phyloP scores from a whole-genome alignment of 805 yeast genomes.

The Lipomyces mesembrius region DNA sequence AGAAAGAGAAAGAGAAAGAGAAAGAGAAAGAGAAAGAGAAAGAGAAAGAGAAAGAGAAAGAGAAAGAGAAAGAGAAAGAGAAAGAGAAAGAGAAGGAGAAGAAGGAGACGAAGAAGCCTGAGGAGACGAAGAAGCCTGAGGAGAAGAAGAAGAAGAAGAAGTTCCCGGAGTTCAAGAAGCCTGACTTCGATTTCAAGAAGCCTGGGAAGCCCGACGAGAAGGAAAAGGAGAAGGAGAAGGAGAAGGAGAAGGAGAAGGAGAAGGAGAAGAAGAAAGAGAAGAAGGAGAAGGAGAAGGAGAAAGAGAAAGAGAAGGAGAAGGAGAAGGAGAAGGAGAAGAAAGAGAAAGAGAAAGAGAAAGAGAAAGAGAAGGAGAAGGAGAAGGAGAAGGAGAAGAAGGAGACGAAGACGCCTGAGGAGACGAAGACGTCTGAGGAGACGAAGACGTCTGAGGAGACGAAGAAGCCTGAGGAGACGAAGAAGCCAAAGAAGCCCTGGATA shows the following conservation, averaged over 20 bases:
- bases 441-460: neutral
- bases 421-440: no score
- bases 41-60: neutral
- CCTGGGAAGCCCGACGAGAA: neutral
- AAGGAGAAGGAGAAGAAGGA: neutral
- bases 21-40: slow-evolving; percentile 4
- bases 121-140: no score
- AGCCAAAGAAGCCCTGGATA: slow-evolving; percentile 10
- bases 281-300: neutral
- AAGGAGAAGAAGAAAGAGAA: neutral
- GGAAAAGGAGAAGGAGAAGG: neutral
- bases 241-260: neutral
- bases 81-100: slow-evolving; percentile 8
- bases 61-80: slow-evolving; percentile 5
- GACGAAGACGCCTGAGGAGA: slow-evolving; percentile 3
- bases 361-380: neutral
- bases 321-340: neutral
- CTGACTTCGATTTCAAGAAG: neutral
- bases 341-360: slow-evolving; percentile 4
- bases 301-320: no score
- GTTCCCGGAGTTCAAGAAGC: slow-evolving; percentile 2
- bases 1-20: slow-evolving; percentile 7
- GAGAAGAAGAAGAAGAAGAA: slow-evolving; percentile 9
- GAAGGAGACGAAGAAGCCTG: slow-evolving; percentile 1
- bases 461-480: slow-evolving; percentile 4